Evolutionary conservation across 306 rosid species (phyloP).

Genomic region (Cyclanthera cordifolia): DNA sequence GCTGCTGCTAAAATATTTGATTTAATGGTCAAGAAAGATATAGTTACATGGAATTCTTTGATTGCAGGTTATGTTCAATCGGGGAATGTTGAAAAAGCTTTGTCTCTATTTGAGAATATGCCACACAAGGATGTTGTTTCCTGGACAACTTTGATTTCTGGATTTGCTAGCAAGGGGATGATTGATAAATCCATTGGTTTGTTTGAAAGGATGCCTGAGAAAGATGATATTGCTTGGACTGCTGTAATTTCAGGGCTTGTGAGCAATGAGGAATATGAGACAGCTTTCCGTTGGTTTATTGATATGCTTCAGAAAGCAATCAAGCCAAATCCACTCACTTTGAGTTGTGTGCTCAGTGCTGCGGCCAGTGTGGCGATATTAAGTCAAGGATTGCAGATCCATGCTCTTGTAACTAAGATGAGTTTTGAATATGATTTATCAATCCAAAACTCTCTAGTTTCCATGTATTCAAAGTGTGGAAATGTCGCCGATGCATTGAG

Average conservation of each 20-base stretch:
- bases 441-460: conserved; percentile 61
- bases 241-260: conserved; percentile 70
- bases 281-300: conserved; percentile 54
- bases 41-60: conserved; percentile 71
- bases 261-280: conserved; percentile 42
- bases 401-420: conserved; percentile 45
- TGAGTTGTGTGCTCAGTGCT: conserved; percentile 63
- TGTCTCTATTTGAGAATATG: conserved; percentile 40
- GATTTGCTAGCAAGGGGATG: conserved; percentile 45
- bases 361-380: conserved; percentile 46
- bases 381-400: conserved; percentile 63
- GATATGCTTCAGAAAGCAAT: conserved; percentile 37
- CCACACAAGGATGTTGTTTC: conserved; percentile 54
- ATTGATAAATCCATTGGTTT: conserved; percentile 35
- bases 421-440: conserved; percentile 45
- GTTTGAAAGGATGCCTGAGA: conserved; percentile 49
- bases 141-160: conserved; percentile 62
- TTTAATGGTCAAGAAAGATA: conserved; percentile 29
- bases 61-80: conserved; percentile 53
- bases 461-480: conserved; percentile 77
- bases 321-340: conserved; percentile 46
- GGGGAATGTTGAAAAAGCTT: conserved; percentile 43
- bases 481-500: conserved; percentile 40
- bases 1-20: conserved; percentile 39
- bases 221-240: conserved; percentile 74